Evolutionary conservation across 2,329 filamentous ascomycete species (phyloP), one percentile per base, ranked within the genome.

Genomic region (Calonectria hongkongensis): DNA sequence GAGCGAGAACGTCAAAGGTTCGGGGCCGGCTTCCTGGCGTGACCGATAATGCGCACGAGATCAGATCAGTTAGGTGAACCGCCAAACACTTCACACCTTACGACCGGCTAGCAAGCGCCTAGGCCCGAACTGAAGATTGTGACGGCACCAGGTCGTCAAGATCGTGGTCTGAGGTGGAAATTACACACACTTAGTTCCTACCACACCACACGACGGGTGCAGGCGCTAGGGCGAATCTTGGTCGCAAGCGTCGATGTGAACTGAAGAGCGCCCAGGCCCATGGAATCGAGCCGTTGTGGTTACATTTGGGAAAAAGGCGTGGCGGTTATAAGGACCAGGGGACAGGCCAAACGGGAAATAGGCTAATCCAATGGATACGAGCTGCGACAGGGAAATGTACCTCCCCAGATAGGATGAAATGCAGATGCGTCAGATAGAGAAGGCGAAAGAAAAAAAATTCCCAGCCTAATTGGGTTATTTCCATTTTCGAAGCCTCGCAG

Each of bases 91-190:
- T 16, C 41, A 51, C 50, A n/a, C 15, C 27, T 39, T 56, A 25
- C 27, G 36, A 45, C 50, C 18, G 47, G 13, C 21, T n/a, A 54
- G 18, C 41, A 30, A 16, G 51, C 54, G 41, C 51, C 27, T 36
- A 13, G 43, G 39, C 18, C 43, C 51, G 28, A 41, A 21, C 18
- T 16, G 15, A 47, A 47, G 18, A 16, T 28, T 43, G 27, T 64
- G 50, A 21, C 47, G 25, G 21, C 30, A 58, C 36, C 70, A 73
- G 68, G 73, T 79, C 71, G 3, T 68, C 50, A 66, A 72, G 50
- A 70, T 72, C 64, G 62, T 65, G 56, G 72, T 68, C 30, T 68
- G 56, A 72, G 67, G 75, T 79, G 78, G 78, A 79, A 79, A 79
- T 79, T 79, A 77, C 79, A 18, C 18, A 21, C 51, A 56, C 51